These are phyloP conservation scores for Aleurites moluccanus DNA, from an alignment of 441 rosid genomes.

Conservation along the genomic window DNA sequence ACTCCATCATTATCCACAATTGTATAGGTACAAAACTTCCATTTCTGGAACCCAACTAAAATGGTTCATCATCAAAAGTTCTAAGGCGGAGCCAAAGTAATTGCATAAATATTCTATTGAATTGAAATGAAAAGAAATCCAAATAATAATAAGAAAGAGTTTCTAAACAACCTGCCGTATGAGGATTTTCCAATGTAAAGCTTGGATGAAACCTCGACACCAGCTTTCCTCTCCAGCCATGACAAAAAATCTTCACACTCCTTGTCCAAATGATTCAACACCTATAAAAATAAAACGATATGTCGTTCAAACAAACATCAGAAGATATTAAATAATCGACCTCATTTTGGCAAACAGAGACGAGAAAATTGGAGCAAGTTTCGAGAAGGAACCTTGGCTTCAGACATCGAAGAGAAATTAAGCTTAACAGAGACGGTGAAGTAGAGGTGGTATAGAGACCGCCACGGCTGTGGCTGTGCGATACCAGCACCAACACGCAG, in stretches of 20 bases:
- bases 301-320: neutral
- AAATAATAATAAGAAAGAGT: neutral
- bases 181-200: constrained; percentile 67
- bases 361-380: neutral
- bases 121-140: neutral
- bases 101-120: too few species aligned
- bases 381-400: constrained; percentile 26
- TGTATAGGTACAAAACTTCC: too few species aligned
- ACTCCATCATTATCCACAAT: too few species aligned
- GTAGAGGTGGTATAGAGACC: constrained; percentile 18
- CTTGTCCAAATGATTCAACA: constrained; percentile 35
- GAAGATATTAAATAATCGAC: neutral
- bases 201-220: constrained; percentile 47
- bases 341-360: neutral
- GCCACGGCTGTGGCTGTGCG: constrained; percentile 22
- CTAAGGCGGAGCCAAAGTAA: too few species aligned
- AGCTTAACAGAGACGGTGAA: constrained; percentile 16
- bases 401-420: constrained; percentile 27
- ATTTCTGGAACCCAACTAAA: too few species aligned
- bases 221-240: constrained; percentile 72
- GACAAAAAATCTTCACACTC: constrained; percentile 60
- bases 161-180: constrained; percentile 52
- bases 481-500: constrained; percentile 17
- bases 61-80: too few species aligned
- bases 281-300: constrained; percentile 18